Percentiles rank a stretch among this genome's conserved stretches.
Conservation (phyloP, 495 filamentous ascomycete species). For the Corynascus novoguineensis region DNA sequence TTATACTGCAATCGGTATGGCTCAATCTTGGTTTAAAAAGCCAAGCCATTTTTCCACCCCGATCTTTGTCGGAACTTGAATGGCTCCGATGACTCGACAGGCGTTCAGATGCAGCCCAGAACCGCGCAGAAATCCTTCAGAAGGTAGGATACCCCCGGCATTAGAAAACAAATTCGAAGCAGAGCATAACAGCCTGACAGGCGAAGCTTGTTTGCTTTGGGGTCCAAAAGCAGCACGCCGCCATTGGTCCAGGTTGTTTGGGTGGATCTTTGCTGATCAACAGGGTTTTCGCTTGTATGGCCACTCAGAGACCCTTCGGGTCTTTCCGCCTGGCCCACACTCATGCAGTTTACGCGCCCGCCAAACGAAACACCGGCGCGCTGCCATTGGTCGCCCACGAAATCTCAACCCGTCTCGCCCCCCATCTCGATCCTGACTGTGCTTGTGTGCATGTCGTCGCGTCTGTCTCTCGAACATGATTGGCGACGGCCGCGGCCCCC, state of each 20-base stretch:
- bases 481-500: slow-evolving; percentile 6
- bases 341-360: slow-evolving; percentile 23
- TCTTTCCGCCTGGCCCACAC: slow-evolving; percentile 10
- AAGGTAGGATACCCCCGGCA: not conserved
- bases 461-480: slow-evolving; percentile 1
- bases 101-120: too few relatives aligned
- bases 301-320: slow-evolving; percentile 18
- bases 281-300: slow-evolving; percentile 17
- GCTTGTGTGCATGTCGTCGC: slow-evolving; percentile 5
- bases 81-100: too few relatives aligned
- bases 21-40: too few relatives aligned
- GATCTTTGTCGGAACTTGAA: too few relatives aligned
- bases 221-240: not conserved
- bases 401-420: slow-evolving; percentile 7
- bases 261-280: not conserved
- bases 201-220: slow-evolving; percentile 17
- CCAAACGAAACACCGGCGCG: slow-evolving; percentile 19
- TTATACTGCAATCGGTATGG: too few relatives aligned
- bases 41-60: too few relatives aligned
- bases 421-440: slow-evolving; percentile 9
- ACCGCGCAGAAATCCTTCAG: too few relatives aligned
- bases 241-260: slow-evolving; percentile 1
- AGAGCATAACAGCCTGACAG: not conserved
- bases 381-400: slow-evolving; percentile 10
- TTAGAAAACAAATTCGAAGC: not conserved